Conservation (phyloP, 306 rosid genomes). For the Quercus variabilis region DNA sequence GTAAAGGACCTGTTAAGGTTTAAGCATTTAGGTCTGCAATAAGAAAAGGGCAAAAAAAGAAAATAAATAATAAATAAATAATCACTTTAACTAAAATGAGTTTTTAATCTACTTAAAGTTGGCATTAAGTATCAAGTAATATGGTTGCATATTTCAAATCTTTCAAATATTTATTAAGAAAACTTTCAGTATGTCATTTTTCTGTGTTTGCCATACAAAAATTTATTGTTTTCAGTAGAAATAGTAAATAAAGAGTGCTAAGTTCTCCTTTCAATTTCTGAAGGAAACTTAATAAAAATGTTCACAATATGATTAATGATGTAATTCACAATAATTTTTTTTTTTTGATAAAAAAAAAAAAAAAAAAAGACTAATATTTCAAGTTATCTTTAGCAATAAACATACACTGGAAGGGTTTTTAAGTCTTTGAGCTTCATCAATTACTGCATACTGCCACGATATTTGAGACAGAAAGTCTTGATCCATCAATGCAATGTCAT, state of each 20-base stretch:
- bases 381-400: constrained; percentile 11
- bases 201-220: too few species aligned
- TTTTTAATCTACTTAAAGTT: background rate
- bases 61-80: too few species aligned
- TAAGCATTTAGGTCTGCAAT: constrained; percentile 20
- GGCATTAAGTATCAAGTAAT: background rate
- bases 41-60: background rate
- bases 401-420: constrained; percentile 92
- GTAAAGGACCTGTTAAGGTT: constrained; percentile 67
- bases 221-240: background rate
- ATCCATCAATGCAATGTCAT: constrained; percentile 81
- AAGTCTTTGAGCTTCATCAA: constrained; percentile 97
- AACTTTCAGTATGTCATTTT: background rate
- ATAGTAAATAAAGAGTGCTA: background rate
- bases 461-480: constrained; percentile 94
- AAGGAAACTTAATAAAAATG: background rate
- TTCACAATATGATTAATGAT: background rate
- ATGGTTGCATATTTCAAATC: background rate
- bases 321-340: background rate
- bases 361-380: background rate
- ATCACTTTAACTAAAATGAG: background rate
- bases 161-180: background rate
- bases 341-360: too few species aligned
- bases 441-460: constrained; percentile 85
- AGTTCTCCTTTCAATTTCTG: background rate